A percentile compares a stretch with the other conserved stretches of the same genome.
phyloP scores from a whole-genome alignment of 176 grass and related monocot species.

The Poa annua region DNA sequence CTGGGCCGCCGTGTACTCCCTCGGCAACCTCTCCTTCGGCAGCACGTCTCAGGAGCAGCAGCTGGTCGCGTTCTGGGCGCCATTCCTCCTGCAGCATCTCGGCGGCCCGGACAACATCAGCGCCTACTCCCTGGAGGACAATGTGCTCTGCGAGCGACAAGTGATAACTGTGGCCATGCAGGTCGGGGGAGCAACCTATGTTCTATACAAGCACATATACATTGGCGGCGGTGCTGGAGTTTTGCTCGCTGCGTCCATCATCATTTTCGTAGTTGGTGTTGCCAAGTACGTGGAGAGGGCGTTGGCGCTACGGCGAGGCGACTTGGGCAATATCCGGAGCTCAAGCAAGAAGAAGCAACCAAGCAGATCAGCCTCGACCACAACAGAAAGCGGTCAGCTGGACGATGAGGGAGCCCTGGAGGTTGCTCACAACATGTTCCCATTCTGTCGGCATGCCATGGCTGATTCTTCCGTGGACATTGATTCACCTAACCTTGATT shows the following conservation, averaged over 20 bases:
- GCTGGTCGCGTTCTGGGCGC: no score
- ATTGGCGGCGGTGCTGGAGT: not conserved
- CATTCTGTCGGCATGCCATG: not conserved
- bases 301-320: not conserved
- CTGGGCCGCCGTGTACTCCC: slow-evolving; percentile 11
- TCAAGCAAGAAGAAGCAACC: not conserved
- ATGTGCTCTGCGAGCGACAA: not conserved
- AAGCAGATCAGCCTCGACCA: not conserved
- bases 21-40: slow-evolving; percentile 27
- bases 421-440: not conserved
- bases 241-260: not conserved
- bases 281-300: slow-evolving; percentile 24
- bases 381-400: not conserved
- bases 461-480: not conserved
- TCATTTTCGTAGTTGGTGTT: not conserved
- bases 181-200: not conserved
- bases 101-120: slow-evolving; percentile 52
- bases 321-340: not conserved
- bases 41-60: not conserved
- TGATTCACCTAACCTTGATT: not conserved
- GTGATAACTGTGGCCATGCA: not conserved
- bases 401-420: not conserved
- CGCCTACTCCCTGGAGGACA: slow-evolving; percentile 38
- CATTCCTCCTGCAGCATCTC: slow-evolving; percentile 54
- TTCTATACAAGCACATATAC: not conserved